Percentiles rank a stretch among this genome's conserved stretches.
phyloP scores from a whole-genome alignment of 2,329 filamentous ascomycete species.

The Claviceps spartinae region DNA sequence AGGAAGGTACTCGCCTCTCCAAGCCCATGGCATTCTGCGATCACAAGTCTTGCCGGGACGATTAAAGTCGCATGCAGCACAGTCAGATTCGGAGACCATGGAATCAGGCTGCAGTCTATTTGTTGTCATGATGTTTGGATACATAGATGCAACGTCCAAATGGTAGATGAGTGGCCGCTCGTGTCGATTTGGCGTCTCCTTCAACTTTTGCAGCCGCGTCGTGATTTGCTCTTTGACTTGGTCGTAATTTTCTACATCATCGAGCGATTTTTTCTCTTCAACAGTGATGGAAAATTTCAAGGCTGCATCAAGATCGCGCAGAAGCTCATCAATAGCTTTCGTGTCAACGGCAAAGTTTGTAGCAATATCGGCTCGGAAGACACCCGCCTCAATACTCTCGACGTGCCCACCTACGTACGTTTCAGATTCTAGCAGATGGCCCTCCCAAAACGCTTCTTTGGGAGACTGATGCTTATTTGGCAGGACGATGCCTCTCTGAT shows the following conservation, averaged over 20 bases:
- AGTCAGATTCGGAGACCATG: conserved; percentile 95
- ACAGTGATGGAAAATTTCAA: conserved; percentile 76
- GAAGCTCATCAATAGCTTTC: conserved; percentile 74
- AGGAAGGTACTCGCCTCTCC: conserved; percentile 93
- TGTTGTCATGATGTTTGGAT: conserved; percentile 99
- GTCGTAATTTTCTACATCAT: conserved; percentile 69
- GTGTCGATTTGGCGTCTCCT: conserved; percentile 66
- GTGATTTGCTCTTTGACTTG: conserved; percentile 75
- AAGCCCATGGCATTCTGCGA: conserved; percentile 86
- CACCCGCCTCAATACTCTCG: conserved; percentile 96
- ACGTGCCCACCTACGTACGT: conserved; percentile 98
- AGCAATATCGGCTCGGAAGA: conserved; percentile 91
- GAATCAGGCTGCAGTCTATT: conserved; percentile 95
- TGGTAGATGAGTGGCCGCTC: conserved; percentile 93
- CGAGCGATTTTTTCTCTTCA: conserved; percentile 70
- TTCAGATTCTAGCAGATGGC: conserved; percentile 88
- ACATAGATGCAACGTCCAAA: conserved; percentile 97
- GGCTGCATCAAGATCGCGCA: conserved; percentile 75
- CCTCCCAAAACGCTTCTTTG: conserved; percentile 90
- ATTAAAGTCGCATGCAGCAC: conserved; percentile 96
- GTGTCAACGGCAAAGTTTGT: conserved; percentile 89
- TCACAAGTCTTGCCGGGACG: conserved; percentile 95
- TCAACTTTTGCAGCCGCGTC: conserved; percentile 56
- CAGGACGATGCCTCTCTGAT: conserved; percentile 77
- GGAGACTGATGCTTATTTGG: conserved; percentile 93